These are phyloP conservation scores for Leccinum variicolor DNA, from an alignment of 768 basidiomycete species.

Conservation along the genomic window DNA sequence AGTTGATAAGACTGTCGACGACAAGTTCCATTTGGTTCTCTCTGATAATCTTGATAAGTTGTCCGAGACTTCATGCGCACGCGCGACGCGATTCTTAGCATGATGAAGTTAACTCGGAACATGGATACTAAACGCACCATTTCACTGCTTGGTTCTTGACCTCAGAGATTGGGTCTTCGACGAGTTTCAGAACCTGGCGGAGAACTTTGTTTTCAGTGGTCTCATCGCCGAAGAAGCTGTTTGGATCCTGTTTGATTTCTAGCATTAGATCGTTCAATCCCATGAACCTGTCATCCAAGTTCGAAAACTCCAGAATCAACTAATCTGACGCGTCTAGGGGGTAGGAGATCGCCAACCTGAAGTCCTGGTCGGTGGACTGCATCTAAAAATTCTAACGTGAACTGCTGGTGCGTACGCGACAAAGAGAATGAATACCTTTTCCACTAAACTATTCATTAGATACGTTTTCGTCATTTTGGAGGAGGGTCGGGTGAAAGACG, in stretches of 20 bases:
- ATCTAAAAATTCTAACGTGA: conserved; percentile 48
- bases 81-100: conserved; percentile 1
- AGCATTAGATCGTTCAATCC: conserved; percentile 91
- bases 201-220: conserved; percentile 80
- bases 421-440: conserved; percentile 51
- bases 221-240: conserved; percentile 81
- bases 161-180: conserved; percentile 95
- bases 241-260: conserved; percentile 78
- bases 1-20: conserved; percentile 85
- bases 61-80: conserved; percentile 63
- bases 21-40: conserved; percentile 81
- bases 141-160: conserved; percentile 98
- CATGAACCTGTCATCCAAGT: conserved; percentile 71
- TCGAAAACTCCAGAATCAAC: conserved; percentile 16
- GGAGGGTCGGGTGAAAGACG: not conserved
- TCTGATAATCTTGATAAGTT: conserved; percentile 85
- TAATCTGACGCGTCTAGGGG: conserved; percentile 11
- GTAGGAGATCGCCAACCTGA: conserved; percentile 50
- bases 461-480: conserved; percentile 79
- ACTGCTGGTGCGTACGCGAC: not conserved
- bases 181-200: conserved; percentile 76
- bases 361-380: conserved; percentile 90
- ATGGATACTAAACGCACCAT: conserved; percentile 50
- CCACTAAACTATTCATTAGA: conserved; percentile 79
- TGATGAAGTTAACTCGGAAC: not conserved